Evolutionary conservation across 306 rosid genomes (phyloP).

Genomic region (Cucurbita argyrosperma): DNA sequence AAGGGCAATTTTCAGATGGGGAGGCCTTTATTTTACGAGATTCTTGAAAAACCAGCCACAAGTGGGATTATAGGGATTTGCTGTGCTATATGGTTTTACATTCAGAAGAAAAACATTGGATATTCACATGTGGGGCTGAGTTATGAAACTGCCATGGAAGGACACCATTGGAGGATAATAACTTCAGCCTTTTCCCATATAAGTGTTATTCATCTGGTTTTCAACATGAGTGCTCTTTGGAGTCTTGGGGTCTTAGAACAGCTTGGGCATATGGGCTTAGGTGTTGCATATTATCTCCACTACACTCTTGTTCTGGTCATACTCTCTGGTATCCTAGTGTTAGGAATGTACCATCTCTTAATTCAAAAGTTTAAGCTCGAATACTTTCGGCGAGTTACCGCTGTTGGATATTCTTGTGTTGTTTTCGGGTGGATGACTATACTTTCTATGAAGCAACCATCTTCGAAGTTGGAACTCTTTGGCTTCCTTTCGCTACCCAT

Average conservation of each 20-base stretch:
- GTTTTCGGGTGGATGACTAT: slow-evolving; percentile 99
- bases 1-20: slow-evolving; percentile 38
- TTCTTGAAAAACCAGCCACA: slow-evolving; percentile 84
- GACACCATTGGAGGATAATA: slow-evolving; percentile 89
- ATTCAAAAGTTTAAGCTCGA: slow-evolving; percentile 79
- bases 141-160: slow-evolving; percentile 78
- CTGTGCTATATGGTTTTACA: slow-evolving; percentile 76
- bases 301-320: slow-evolving; percentile 78
- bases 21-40: slow-evolving; percentile 80
- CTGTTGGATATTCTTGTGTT: slow-evolving; percentile 98
- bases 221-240: slow-evolving; percentile 98
- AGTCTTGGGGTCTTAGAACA: slow-evolving; percentile 83
- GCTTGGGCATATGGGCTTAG: slow-evolving; percentile 58
- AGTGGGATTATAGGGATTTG: slow-evolving; percentile 75
- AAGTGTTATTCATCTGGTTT: slow-evolving; percentile 83
- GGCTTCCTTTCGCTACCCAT: slow-evolving; percentile 92
- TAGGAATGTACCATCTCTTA: slow-evolving; percentile 66
- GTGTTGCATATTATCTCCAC: slow-evolving; percentile 78
- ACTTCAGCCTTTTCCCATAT: slow-evolving; percentile 86
- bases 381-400: slow-evolving; percentile 71
- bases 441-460: slow-evolving; percentile 85
- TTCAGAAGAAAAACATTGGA: slow-evolving; percentile 83
- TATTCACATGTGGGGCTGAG: slow-evolving; percentile 91
- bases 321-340: slow-evolving; percentile 59
- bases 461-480: slow-evolving; percentile 76